Base-by-base conservation (phyloP, 2,329 filamentous ascomycete species). In the Arthroderma sp. region DNA sequence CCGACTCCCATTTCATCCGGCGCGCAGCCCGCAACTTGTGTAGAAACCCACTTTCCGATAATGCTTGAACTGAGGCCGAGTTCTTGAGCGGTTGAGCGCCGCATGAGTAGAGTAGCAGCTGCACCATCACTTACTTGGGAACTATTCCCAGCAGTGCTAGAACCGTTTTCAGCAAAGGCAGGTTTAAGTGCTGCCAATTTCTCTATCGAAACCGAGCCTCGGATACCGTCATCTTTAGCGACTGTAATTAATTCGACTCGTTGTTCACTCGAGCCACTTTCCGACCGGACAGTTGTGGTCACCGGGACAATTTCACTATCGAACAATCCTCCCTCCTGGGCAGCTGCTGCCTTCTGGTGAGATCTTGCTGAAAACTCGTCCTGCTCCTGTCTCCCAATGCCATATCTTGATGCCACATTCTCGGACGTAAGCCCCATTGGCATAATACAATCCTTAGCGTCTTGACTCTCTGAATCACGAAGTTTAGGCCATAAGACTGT, bases 1-100 rank as follows among this genome's bases (percentile, higher is more conserved):
- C 89, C 88, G 47, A 95, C 72, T 34, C 89, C 88, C 89, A 96
- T 95, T 72, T 94, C 87, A 57, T 94, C 86, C 0, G 89, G 88
- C 42, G 71, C 72, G 60, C 85, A 93, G 8, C 89, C 88, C 0
- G 80, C 78, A 7, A 85, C 80, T 29, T 79, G 74, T 1, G 83
- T 81, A 0, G 76, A 81, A 0, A 87, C 83, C 70, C 88, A 95
- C 61, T 83, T 86, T 32, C 83, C 88, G 47, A 93, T 79, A 56
- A 94, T 85, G 29, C 69, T 70, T 4, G 69, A 72, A 9, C 70
- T 64, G 1, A 94, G 70, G 0, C 86, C 86, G 0, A 94, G 73
- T 45, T 77, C 74, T 0, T 75, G 77, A 0, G 87, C 87, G 0
- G 81, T 88, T 53, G 77, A 81, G n/a, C 88, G 73, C 42, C 85